Evolutionary conservation across 2,329 filamentous ascomycete species (phyloP), one percentile per base, ranked within the genome.

Genomic region (Monosporascus sp.): DNA sequence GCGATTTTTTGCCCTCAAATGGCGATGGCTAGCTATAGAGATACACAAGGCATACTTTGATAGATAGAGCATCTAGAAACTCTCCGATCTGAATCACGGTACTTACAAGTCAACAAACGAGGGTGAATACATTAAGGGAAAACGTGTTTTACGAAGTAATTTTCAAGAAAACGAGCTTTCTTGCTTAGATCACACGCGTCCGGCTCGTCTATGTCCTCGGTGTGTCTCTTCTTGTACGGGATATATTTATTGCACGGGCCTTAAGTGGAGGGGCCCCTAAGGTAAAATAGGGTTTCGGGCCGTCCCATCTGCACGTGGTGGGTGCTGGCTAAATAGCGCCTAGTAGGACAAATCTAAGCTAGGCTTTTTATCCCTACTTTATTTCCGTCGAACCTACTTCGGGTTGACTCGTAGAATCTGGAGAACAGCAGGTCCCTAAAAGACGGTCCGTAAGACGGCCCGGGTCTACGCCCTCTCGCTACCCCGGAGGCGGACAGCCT

Each of bases 401-500:
- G 14, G 40, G 19, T 19, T 43, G 19, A 20, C 40, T 20, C 9
- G 40, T 35, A 35, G 31, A 14, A 35, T 35, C 27, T 35, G 5
- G 5, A 14, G 11, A 35, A 35, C 31, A 35, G 11, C 31, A 35
- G 4, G 11, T 5, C 14, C 31, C 4, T 35, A 35, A 14, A 31
- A 35, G 9, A 35, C 5, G 31, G 11, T 5, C 31, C 31, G 11
- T 35, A 16, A 49, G 17, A 35, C 22, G 27, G n/a, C 44, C 19
- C n/a, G 19, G 19, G 26, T 45, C 41, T 79, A 96, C 65, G 90
- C 91, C 65, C 94, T 84, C 80, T 99, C 94, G 69, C 93, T 97
- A 41, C 94, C 94, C 65, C 94, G 85, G 74, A 99, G 79, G 68
- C 94, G 84, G 60, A 99, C 94, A 2, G 94, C 89, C 74, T 99